A percentile compares a stretch with the other conserved stretches of the same genome.
phyloP scores from a whole-genome alignment of 139 green algal genomes.

The Micromonas pusilla region DNA sequence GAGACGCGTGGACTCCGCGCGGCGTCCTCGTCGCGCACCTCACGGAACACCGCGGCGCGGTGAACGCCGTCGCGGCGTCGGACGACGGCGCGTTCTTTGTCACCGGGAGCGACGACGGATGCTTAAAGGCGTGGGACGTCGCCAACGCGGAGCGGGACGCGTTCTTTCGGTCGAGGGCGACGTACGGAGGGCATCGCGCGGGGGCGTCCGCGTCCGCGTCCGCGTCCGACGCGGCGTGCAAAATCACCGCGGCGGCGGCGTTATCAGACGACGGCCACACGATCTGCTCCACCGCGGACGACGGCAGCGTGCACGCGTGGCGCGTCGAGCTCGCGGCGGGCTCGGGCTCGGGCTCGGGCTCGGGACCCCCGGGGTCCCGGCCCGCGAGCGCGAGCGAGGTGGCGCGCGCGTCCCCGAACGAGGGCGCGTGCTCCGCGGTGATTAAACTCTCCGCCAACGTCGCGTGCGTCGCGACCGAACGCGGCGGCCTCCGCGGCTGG shows the following conservation, averaged over 20 bases:
- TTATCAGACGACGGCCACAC: slow-evolving; percentile 50
- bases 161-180: slow-evolving; percentile 70
- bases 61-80: slow-evolving; percentile 66
- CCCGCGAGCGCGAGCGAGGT: not conserved
- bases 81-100: slow-evolving; percentile 65
- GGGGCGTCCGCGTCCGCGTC: too few species aligned
- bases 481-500: slow-evolving; percentile 62
- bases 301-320: slow-evolving; percentile 66
- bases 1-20: slow-evolving; percentile 59
- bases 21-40: slow-evolving; percentile 85
- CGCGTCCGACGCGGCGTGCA: too few species aligned
- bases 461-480: slow-evolving; percentile 59
- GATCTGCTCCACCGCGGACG: slow-evolving; percentile 52
- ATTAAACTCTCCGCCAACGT: slow-evolving; percentile 9
- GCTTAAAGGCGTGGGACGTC: slow-evolving; percentile 76
- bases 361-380: too few species aligned
- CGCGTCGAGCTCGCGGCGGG: not conserved
- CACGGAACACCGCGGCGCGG: slow-evolving; percentile 64
- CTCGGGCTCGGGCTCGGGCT: too few species aligned
- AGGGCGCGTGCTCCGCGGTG: not conserved
- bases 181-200: slow-evolving; percentile 61
- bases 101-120: slow-evolving; percentile 63
- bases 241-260: not conserved
- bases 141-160: slow-evolving; percentile 76
- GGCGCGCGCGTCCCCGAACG: not conserved